A percentile compares a stretch with the other conserved stretches of the same genome.
Evolutionary conservation across 2,329 filamentous ascomycete species (phyloP).

Genomic region (Allantophomopsis cytisporea): DNA sequence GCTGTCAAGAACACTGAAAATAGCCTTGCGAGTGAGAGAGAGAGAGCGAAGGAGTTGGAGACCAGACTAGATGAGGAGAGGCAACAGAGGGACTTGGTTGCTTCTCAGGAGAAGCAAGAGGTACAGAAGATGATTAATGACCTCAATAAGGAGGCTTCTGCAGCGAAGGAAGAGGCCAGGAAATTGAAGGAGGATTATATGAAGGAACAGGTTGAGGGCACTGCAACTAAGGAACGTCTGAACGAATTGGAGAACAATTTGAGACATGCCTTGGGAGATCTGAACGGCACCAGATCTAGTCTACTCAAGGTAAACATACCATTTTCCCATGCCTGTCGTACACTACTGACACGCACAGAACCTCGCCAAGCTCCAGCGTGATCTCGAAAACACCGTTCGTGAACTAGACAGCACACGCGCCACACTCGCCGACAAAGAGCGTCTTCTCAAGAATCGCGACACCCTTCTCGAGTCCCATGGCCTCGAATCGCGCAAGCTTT

Average conservation of each 20-base stretch:
- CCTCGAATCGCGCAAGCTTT: slow-evolving; percentile 72
- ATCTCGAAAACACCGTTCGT: slow-evolving; percentile 71
- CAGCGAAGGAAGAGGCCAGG: slow-evolving; percentile 75
- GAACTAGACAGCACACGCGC: slow-evolving; percentile 71
- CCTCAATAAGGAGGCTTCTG: slow-evolving; percentile 70
- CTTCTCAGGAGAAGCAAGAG: slow-evolving; percentile 84
- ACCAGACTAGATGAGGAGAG: slow-evolving; percentile 68
- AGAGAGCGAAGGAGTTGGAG: slow-evolving; percentile 59
- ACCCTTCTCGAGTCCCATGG: slow-evolving; percentile 77
- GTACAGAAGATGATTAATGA: slow-evolving; percentile 89
- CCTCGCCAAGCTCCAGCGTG: slow-evolving; percentile 75
- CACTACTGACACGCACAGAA: slow-evolving; percentile 32
- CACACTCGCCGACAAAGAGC: slow-evolving; percentile 78
- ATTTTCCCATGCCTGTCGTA: background rate
- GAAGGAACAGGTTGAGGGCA: slow-evolving; percentile 75
- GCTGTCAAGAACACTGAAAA: slow-evolving; percentile 69
- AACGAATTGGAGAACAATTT: slow-evolving; percentile 84
- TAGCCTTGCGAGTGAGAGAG: slow-evolving; percentile 71
- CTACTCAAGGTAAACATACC: slow-evolving; percentile 54
- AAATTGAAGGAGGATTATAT: slow-evolving; percentile 72
- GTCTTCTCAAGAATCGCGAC: slow-evolving; percentile 80
- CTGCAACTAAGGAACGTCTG: slow-evolving; percentile 81
- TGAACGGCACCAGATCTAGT: slow-evolving; percentile 74
- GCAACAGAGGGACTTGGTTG: slow-evolving; percentile 74
- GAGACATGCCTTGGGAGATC: slow-evolving; percentile 74